phyloP scores from a whole-genome alignment of 192 early-diverging fungal genomes.

The Backusella psychrophila region DNA sequence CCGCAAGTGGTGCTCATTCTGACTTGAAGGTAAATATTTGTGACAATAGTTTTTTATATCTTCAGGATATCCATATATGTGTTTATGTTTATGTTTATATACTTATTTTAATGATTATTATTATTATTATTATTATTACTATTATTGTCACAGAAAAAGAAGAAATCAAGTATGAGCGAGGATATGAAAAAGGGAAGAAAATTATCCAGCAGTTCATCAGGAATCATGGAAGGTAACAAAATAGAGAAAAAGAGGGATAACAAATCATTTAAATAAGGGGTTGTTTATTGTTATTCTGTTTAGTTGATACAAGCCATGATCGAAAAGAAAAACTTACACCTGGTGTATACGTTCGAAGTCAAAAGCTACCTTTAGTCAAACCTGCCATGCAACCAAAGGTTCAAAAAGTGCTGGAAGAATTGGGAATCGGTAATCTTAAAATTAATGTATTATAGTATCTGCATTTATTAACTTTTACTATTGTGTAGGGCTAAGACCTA shows the following conservation, averaged over 20 bases:
- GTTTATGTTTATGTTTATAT: neutral
- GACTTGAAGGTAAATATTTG: conserved; percentile 25
- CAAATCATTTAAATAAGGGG: neutral
- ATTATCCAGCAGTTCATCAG: conserved; percentile 20
- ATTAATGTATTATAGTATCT: neutral
- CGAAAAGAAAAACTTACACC: conserved; percentile 55
- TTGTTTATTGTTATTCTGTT: neutral
- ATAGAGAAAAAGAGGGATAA: neutral
- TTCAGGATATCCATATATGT: neutral
- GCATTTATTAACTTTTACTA: neutral
- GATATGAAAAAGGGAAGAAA: conserved; percentile 28
- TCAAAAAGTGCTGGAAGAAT: conserved; percentile 55
- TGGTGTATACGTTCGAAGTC: conserved; percentile 63
- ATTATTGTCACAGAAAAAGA: conserved; percentile 27
- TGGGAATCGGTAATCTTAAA: conserved; percentile 45
- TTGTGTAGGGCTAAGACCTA: conserved; percentile 53
- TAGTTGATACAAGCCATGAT: neutral
- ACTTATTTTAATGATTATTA: neutral
- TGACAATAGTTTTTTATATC: neutral
- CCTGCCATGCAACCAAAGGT: conserved; percentile 49
- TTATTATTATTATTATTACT: too few relatives aligned
- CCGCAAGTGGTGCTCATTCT: conserved; percentile 14
- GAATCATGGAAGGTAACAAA: conserved; percentile 14
- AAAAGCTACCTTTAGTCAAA: conserved; percentile 55
- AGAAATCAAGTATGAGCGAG: conserved; percentile 25